Evolutionary conservation across 495 filamentous ascomycete genomes (phyloP), one percentile per base, ranked within the genome.

Genomic region (Neurospora terricola): DNA sequence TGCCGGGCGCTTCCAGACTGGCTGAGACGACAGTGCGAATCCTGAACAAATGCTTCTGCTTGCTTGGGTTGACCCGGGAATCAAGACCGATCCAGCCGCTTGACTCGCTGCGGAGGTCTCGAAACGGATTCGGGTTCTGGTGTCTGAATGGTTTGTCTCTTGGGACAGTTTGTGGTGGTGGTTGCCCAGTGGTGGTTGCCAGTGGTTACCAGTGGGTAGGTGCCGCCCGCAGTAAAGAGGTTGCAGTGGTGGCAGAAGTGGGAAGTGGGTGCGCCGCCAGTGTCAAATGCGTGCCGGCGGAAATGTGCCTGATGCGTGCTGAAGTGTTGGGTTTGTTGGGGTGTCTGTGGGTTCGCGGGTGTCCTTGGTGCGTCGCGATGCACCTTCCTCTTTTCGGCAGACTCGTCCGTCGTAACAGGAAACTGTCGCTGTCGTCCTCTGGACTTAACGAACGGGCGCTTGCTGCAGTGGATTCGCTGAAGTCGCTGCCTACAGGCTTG

Each of bases 341-440:
- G 54, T 69, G 71, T 66, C 45, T 38, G 34, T 68, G 71, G 37
- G 12, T 38, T 39, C 38, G 71, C 27, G 21, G 36, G 48, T 66
- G 70, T 39, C 23, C 71, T 69, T 38, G 30, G 43, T 48, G 75
- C 43, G 74, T 68, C 40, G 48, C 70, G 70, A 62, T 74, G 75
- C 75, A 76, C 77, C 73, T 80, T 76, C 40, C 78, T 78, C 70
- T 70, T 78, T 78, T 76, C 68, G 77, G 78, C 75, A 75, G 73
- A 69, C 72, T 34, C 43, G 76, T 70, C 70, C 70, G 72, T 66
- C 72, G 70, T 36, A 75, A 75, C 59, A 39, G 73, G 74, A 72
- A 79, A 75, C 12, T 69, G 71, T 62, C 68, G 69, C 38, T 30
- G 23, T 27, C 45, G 66, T 27, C 48, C 66, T 62, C 40, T 37